Base-by-base conservation (phyloP, 2,329 filamentous ascomycete species). In the Nannizzia gypsea region DNA sequence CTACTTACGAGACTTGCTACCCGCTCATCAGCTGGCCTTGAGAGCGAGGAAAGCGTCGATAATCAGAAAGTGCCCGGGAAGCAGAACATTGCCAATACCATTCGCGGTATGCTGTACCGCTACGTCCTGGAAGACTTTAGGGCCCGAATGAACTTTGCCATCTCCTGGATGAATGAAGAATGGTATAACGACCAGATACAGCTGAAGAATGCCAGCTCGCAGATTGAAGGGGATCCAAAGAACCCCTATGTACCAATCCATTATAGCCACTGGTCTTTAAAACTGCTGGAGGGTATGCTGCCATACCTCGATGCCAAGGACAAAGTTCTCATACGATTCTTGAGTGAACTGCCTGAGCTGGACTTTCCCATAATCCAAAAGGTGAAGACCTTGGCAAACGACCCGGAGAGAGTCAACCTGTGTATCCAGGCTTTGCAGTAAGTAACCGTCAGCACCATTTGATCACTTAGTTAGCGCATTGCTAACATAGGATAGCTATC, bases 151-250 rank as follows among this genome's bases (percentile, higher is more conserved):
- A 91, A 95, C 66, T 83, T 93, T 22, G 92, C 90, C 1, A 90
- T 97, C 57, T 86, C 87, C 6, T 99, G 93, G 93, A 80, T 99
- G 15, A 95, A 87, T 67, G 93, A 99, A 72, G 93, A 99, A 74
- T 99, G 93, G 92, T 97, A 96, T 73, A 95, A 91, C 67, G 92
- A 97, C 71, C 84, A 79, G 48, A 73, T 90, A 34, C 76, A 80
- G 58, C 70, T 75, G 50, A 76, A 74, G 61, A 66, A 70, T 57
- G 71, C 74, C 76, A 64, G 75, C 71, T 62, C 76, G 55, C 71
- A 64, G 60, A 77, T 72, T 59, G 68, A 69, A n/a, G 72, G 72
- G 36, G 73, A 69, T 55, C 70, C 71, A 9, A 77, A 80, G 44
- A 79, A 80, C 6, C 69, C 81, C 36, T 68, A 67, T 2, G 67